These are phyloP conservation scores for Simmondsia chinensis DNA, from an alignment of 148 eudicot genomes.

Conservation along the genomic window DNA sequence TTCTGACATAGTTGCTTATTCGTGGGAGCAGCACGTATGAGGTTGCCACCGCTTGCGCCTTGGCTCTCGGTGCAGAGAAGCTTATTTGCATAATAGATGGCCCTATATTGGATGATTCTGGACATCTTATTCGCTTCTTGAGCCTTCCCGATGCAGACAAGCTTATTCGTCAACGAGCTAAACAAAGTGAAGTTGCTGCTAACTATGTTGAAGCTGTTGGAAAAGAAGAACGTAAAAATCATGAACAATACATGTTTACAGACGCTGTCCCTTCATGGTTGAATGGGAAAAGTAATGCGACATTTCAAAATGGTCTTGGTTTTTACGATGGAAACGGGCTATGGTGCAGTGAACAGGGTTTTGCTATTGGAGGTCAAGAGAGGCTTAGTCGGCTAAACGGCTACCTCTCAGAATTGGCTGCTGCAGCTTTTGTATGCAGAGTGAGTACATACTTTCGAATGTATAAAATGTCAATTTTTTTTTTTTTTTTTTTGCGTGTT, in stretches of 20 bases:
- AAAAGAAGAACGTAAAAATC: conserved; percentile 40
- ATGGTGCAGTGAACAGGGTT: conserved; percentile 84
- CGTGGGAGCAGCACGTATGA: conserved; percentile 62
- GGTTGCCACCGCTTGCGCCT: conserved; percentile 96
- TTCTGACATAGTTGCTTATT: too few species aligned
- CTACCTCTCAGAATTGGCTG: conserved; percentile 93
- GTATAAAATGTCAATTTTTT: not conserved
- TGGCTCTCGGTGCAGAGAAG: conserved; percentile 94
- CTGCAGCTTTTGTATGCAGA: conserved; percentile 97
- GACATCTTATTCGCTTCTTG: conserved; percentile 76
- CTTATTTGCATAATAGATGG: conserved; percentile 94
- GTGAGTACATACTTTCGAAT: conserved; percentile 47
- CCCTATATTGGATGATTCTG: conserved; percentile 73
- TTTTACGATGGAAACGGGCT: conserved; percentile 79
- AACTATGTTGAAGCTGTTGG: conserved; percentile 89
- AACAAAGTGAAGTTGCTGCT: conserved; percentile 95
- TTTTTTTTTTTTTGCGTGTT: not conserved
- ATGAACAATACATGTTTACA: conserved; percentile 25
- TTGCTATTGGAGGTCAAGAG: conserved; percentile 96
- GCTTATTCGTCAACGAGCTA: conserved; percentile 78
- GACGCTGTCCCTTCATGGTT: conserved; percentile 20
- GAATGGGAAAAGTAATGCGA: conserved; percentile 47
- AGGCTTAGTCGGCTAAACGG: conserved; percentile 69
- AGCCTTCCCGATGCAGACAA: conserved; percentile 84
- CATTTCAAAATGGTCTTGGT: conserved; percentile 93